These are phyloP conservation scores for Hymenotorrendiella dingleyae DNA, from an alignment of 2,329 filamentous ascomycete species.

Conservation along the genomic window DNA sequence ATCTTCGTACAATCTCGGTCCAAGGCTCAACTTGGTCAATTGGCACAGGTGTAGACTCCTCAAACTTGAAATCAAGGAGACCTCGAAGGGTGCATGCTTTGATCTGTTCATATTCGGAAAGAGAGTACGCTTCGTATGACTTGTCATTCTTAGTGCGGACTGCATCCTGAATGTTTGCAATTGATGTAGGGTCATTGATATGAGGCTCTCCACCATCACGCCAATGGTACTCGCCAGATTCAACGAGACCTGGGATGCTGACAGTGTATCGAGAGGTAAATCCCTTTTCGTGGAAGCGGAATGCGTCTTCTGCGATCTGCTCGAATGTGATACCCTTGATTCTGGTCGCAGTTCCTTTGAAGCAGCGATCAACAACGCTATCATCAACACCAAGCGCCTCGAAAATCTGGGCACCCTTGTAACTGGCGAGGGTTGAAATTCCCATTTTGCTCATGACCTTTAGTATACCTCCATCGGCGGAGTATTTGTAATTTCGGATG, in stretches of 20 bases:
- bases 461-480: conserved; percentile 89
- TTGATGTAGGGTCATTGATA: conserved; percentile 89
- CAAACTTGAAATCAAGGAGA: conserved; percentile 93
- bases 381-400: conserved; percentile 93
- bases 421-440: conserved; percentile 91
- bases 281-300: conserved; percentile 90
- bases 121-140: conserved; percentile 94
- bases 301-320: conserved; percentile 86
- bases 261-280: conserved; percentile 77
- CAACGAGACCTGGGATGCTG: conserved; percentile 71
- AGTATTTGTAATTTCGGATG: conserved; percentile 95
- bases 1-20: conserved; percentile 95
- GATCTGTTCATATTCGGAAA: conserved; percentile 90
- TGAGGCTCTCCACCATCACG: conserved; percentile 92
- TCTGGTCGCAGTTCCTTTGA: conserved; percentile 87
- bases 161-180: conserved; percentile 95
- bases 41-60: conserved; percentile 75
- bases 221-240: conserved; percentile 98
- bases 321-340: conserved; percentile 94
- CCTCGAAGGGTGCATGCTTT: conserved; percentile 93
- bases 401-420: conserved; percentile 98
- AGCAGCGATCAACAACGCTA: conserved; percentile 86
- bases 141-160: conserved; percentile 97
- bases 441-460: conserved; percentile 99
- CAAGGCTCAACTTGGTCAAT: conserved; percentile 97